Evolutionary conservation across 352 stramenopile genomes (phyloP), one percentile per base, ranked within the genome.

Genomic region (Phytophthora aleatoria): DNA sequence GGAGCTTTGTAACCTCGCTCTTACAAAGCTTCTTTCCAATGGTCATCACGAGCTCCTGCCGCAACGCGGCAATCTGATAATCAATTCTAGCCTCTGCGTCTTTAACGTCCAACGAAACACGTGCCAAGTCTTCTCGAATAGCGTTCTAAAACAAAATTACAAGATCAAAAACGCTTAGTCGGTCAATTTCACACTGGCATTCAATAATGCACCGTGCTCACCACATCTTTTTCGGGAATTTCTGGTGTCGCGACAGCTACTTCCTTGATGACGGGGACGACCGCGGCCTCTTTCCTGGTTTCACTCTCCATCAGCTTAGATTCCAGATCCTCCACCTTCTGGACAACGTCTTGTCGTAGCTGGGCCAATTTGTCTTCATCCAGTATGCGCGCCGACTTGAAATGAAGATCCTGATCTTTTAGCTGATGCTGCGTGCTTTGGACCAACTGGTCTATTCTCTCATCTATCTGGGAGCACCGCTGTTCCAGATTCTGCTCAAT

Each of bases 1-100:
- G 62, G n/a, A 78, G 67, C 42, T 81, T 78, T 2, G 41, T 35
- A 1, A 73, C 9, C 10, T 84, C 77, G 15, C 27, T 68, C 64
- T 68, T 74, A 39, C 41, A 69, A 13, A 69, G 30, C 24, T 73
- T 79, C 16, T 67, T 53, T n/a, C 48, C 43, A 12, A 75, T 67
- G 2, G 8, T 38, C 9, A 55, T 24, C 10, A 56, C 26, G 13
- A 81, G 35, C 26, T 83, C 70, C 11, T 77, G 57, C 12, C 60
- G 51, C 45, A 58, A 74, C 0, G 39, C 12, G 12, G 24, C 27
- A 24, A 80, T 8, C 7, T 71, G 57, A 13, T 64, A 68, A 15
- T 67, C 43, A 2, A 81, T 45, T 53, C 50, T 50, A 35, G 9
- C 16, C 26, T 85, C 71, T 33, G 71, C 30, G 5, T 42, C 35